Base-by-base conservation (phyloP, 345 rosid genomes). In the Citrus mangshanensis region DNA sequence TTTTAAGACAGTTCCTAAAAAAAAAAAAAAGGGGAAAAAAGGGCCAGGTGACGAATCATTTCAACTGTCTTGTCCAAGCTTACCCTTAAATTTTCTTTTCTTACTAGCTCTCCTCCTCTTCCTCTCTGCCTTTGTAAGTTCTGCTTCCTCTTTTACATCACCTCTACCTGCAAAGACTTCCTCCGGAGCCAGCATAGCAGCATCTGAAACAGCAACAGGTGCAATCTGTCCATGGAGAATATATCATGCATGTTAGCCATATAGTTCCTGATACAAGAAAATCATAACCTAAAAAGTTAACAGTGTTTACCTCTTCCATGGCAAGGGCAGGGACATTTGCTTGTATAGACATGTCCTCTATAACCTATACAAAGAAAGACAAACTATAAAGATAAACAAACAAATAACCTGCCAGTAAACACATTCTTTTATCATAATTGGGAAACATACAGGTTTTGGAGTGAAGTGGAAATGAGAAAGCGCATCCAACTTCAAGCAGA, bases 161-260 rank as follows among this genome's bases (percentile, higher is more conserved):
- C 98, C 95, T 90, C 89, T 93, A 69, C 98, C 95, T 2, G 84
- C 63, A 86, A 93, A 96, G 35, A 94, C 89, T 84, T 94, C 99
- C 86, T 96, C 97, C 13, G 98, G 99, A 68, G 98, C 99, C 83
- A 94, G 91, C 98, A 96, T 94, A 81, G 98, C 93, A 18, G 97
- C 98, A 91, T 92, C 98, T 38, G 98, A 93, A 66, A 94, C 91
- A 40, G 97, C 95, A 88, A 93, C 28, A 24, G 99, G 99, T 66
- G 99, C 98, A 91, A 91, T 91, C 98, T 87, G 80, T 59, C 68
- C 84, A 81, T 5, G 42, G 80, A 86, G 79, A 55, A 83, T 68
- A 69, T 21, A 66, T 42, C 74, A 69, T 40, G 24, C 24, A 35
- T 24, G 60, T 74, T 37, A 78, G 72, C 3, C 22, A 80, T 73